These are phyloP conservation scores for Pyrenochaeta sp. DNA, from an alignment of 2,329 filamentous ascomycete genomes.

Conservation along the genomic window DNA sequence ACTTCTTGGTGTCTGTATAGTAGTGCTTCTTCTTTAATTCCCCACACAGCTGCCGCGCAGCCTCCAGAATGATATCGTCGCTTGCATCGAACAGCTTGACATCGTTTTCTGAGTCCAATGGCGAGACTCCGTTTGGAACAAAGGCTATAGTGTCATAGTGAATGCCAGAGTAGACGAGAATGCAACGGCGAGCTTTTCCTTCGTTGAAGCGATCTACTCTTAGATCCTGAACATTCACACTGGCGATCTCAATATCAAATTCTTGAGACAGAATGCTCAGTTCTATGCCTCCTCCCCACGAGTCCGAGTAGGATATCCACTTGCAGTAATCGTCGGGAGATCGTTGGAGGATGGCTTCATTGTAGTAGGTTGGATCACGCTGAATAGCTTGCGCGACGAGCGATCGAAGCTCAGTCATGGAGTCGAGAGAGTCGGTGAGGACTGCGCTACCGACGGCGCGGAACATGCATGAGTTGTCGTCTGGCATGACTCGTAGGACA, in stretches of 20 bases:
- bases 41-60: conserved; percentile 62
- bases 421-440: conserved; percentile 67
- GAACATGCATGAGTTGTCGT: conserved; percentile 95
- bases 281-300: conserved; percentile 93
- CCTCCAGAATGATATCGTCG: conserved; percentile 64
- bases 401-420: conserved; percentile 75
- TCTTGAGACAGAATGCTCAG: conserved; percentile 83
- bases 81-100: conserved; percentile 73
- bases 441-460: conserved; percentile 84
- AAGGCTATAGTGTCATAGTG: conserved; percentile 92
- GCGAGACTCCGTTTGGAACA: conserved; percentile 63
- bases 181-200: conserved; percentile 68
- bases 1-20: conserved; percentile 85
- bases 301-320: conserved; percentile 80
- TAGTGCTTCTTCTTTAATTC: conserved; percentile 77
- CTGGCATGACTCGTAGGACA: conserved; percentile 91
- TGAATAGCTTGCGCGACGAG: conserved; percentile 83
- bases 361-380: conserved; percentile 74
- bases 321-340: conserved; percentile 76
- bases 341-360: conserved; percentile 76
- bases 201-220: conserved; percentile 81
- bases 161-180: conserved; percentile 89
- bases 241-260: conserved; percentile 85
- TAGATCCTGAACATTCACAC: conserved; percentile 77
- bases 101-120: conserved; percentile 76